phyloP scores from a whole-genome alignment of 805 yeast genomes.

The Hanseniaspora jakobsenii region DNA sequence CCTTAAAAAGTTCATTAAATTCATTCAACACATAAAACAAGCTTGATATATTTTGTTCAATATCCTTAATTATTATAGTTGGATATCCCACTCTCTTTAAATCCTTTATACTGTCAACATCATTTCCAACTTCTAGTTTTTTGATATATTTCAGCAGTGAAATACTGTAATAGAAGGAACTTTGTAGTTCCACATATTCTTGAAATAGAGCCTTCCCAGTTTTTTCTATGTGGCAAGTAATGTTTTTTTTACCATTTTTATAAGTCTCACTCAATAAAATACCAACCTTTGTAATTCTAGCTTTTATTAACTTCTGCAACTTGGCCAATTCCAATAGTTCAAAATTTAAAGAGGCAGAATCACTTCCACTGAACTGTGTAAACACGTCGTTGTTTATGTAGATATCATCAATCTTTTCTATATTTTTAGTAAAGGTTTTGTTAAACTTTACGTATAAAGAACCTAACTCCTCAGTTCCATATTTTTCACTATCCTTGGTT shows the following conservation, averaged over 20 bases:
- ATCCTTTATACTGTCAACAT: constrained; percentile 32
- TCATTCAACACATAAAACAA: background rate
- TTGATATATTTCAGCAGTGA: constrained; percentile 20
- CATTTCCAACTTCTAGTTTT: constrained; percentile 26
- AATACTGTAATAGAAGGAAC: constrained; percentile 14
- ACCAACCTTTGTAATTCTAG: constrained; percentile 62
- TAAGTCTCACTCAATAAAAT: constrained; percentile 19
- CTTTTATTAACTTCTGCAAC: constrained; percentile 46
- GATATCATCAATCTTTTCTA: background rate
- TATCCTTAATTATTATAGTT: constrained; percentile 41
- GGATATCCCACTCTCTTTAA: constrained; percentile 47
- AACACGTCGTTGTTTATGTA: background rate
- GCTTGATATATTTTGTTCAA: constrained; percentile 20
- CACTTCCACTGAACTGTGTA: background rate
- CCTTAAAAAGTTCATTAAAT: constrained; percentile 8
- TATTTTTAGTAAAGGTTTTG: constrained; percentile 2
- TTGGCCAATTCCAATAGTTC: constrained; percentile 42
- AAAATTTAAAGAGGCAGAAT: constrained; percentile 5
- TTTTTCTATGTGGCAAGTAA: constrained; percentile 1
- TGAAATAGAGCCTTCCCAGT: constrained; percentile 18
- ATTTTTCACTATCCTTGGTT: background rate
- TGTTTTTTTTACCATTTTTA: background rate
- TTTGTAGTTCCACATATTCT: constrained; percentile 24
- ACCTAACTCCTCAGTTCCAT: background rate
- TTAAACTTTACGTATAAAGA: constrained; percentile 1